Evolutionary conservation across 148 eudicot genomes (phyloP).

Genomic region (Rhododendron vialii): DNA sequence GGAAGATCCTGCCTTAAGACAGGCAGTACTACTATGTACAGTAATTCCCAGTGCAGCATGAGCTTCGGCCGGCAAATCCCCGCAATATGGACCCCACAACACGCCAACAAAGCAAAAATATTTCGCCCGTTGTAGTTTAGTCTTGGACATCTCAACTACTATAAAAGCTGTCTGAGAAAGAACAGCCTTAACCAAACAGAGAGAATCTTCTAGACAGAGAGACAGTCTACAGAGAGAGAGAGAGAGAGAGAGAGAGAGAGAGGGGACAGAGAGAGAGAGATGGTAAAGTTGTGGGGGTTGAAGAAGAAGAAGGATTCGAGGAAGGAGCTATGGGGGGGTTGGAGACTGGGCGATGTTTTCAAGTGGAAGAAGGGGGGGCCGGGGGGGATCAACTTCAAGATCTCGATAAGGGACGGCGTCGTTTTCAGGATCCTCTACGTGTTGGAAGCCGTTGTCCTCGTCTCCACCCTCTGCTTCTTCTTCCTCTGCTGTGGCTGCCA

Average conservation of each 20-base stretch:
- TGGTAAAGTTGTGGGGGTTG: not conserved
- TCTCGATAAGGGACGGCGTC: not conserved
- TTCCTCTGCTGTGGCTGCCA: constrained; percentile 7
- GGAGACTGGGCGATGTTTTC: not conserved
- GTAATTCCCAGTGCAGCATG: not conserved
- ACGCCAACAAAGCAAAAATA: not conserved
- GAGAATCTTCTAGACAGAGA: not conserved
- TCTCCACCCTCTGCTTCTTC: constrained; percentile 9
- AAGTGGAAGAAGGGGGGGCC: not conserved
- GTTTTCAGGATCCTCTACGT: constrained; percentile 1
- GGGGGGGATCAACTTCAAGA: not conserved
- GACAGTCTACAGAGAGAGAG: not conserved
- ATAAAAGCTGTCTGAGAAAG: not conserved
- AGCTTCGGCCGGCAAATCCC: not conserved
- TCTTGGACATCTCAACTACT: too few species aligned
- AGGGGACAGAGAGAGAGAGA: constrained; percentile 2
- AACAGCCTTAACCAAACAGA: not conserved
- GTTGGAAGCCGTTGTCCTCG: not conserved
- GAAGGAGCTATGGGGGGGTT: not conserved
- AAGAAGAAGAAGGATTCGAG: not conserved
- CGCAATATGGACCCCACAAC: not conserved
- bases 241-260: not conserved
- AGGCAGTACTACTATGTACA: too few species aligned
- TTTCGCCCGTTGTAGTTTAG: not conserved
- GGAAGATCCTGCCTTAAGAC: too few species aligned